Base-by-base conservation (phyloP, 495 filamentous ascomycete species). In the Penicillium mononematosum region DNA sequence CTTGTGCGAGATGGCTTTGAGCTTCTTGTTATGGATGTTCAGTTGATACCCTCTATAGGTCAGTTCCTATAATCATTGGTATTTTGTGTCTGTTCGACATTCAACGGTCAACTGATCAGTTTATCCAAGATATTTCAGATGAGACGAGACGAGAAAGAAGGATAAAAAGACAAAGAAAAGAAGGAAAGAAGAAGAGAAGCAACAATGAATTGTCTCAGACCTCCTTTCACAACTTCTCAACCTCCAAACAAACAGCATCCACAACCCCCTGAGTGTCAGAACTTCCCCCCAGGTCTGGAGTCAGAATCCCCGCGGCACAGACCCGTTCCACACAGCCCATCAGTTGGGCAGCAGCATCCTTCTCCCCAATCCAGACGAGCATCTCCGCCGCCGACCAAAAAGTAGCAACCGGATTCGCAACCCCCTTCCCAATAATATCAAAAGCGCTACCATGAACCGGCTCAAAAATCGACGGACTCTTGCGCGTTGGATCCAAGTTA, bases 311-410 rank as follows among this genome's bases (percentile, higher is more conserved):
- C 1, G 56, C 65, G 45, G 78, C 78, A 44, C 73, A 77, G 27
- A 86, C 83, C 44, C 75, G 77, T 68, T 86, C 82, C 14, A 87
- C 75, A 53, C 70, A 73, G 29, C 71, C 57, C 77, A 87, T 78
- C 47, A 88, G 62, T 42, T 66, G 61, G 46, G 73, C 72, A 1
- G 78, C 79, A 16, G 81, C 82, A 36, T 72, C 69, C 39, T 76
- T 72, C 65, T 82, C 70, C 0, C 82, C 82, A 22, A 88, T 54
- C 83, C 83, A 87, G 22, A 70, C 65, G 25, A 88, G 70, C 85
- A 88, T 88, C 66, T 86, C 83, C 5, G 78, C 78, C 7, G 76
- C 81, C 0, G 81, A 81, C 84, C 83, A 86, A 60, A 88, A 83
- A 5, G 84, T 83, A 7, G 75, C 86, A 1, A 88, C 76, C 0